Percentiles rank a stretch among this genome's conserved stretches.
Evolutionary conservation across 192 early-diverging fungal genomes (phyloP).

Genomic region (Phycomyces nitens): DNA sequence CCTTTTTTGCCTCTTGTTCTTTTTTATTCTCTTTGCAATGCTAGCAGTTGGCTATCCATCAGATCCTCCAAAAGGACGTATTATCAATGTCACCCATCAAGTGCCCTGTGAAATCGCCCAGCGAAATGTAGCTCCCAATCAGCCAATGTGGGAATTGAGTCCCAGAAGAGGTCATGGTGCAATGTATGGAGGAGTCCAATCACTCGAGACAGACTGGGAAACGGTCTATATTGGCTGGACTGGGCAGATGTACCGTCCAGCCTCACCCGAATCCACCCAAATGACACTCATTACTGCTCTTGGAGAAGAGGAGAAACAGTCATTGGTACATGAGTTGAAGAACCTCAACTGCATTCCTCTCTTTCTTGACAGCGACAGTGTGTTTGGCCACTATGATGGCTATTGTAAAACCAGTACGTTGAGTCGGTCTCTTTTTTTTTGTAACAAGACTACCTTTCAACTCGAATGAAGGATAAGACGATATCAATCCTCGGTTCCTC

Average conservation of each 20-base stretch:
- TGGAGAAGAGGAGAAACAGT: background rate
- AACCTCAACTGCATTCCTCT: constrained; percentile 63
- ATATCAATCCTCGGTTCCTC: background rate
- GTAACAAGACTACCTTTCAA: background rate
- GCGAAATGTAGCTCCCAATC: constrained; percentile 23
- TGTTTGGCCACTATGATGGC: constrained; percentile 90
- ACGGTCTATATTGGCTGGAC: constrained; percentile 75
- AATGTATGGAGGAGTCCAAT: constrained; percentile 83
- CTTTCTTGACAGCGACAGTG: constrained; percentile 68
- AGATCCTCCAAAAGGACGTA: constrained; percentile 21
- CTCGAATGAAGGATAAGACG: constrained; percentile 3
- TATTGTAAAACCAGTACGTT: constrained; percentile 88
- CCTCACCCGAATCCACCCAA: background rate
- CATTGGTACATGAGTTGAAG: background rate
- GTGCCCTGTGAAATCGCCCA: constrained; percentile 43
- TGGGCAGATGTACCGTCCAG: constrained; percentile 49
- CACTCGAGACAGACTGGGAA: constrained; percentile 58
- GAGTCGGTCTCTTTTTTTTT: constrained; percentile 2
- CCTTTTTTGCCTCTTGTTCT: background rate
- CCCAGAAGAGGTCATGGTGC: constrained; percentile 80
- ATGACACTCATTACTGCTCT: background rate
- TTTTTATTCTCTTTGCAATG: background rate
- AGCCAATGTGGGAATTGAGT: constrained; percentile 12
- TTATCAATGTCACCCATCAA: constrained; percentile 55
- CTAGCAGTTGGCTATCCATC: background rate